Conservation (phyloP, 768 basidiomycete genomes). For the Gautieria morchelliformis region DNA sequence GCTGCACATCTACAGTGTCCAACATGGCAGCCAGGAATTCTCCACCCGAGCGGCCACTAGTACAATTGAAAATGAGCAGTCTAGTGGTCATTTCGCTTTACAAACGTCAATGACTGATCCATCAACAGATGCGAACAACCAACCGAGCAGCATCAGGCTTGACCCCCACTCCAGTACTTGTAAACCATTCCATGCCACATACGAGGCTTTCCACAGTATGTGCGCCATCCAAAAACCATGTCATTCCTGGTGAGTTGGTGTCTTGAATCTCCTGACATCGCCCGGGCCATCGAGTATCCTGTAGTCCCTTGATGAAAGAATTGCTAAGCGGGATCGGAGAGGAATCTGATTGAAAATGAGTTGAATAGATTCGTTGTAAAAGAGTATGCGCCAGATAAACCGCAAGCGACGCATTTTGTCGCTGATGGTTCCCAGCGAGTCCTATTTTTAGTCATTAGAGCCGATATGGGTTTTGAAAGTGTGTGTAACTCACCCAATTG, state of each 20-base stretch:
- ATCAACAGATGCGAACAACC: not conserved
- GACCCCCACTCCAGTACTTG: conserved; percentile 45
- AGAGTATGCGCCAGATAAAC: conserved; percentile 63
- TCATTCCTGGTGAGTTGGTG: conserved; percentile 37
- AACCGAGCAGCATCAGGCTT: conserved; percentile 14
- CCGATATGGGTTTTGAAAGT: not conserved
- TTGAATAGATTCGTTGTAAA: conserved; percentile 25
- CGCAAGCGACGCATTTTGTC: conserved; percentile 82
- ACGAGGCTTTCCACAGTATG: conserved; percentile 88
- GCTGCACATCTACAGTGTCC: conserved; percentile 37
- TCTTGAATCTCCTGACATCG: conserved; percentile 82
- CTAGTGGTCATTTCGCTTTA: conserved; percentile 26
- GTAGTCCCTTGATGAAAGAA: conserved; percentile 51
- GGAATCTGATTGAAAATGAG: conserved; percentile 13
- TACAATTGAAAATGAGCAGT: conserved; percentile 90
- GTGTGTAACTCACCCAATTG: conserved; percentile 48
- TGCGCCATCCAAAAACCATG: conserved; percentile 93
- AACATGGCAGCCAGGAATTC: conserved; percentile 57
- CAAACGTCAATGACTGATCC: not conserved
- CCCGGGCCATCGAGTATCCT: conserved; percentile 81
- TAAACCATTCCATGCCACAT: conserved; percentile 87
- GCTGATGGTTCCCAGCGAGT: conserved; percentile 78
- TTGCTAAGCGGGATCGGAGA: conserved; percentile 31
- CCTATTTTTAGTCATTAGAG: conserved; percentile 35
- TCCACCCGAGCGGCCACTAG: conserved; percentile 74